A percentile compares a stretch with the other conserved stretches of the same genome.
These are phyloP conservation scores for Pseudogymnoascus sp. DNA, from an alignment of 2,329 filamentous ascomycete genomes.

Conservation along the genomic window DNA sequence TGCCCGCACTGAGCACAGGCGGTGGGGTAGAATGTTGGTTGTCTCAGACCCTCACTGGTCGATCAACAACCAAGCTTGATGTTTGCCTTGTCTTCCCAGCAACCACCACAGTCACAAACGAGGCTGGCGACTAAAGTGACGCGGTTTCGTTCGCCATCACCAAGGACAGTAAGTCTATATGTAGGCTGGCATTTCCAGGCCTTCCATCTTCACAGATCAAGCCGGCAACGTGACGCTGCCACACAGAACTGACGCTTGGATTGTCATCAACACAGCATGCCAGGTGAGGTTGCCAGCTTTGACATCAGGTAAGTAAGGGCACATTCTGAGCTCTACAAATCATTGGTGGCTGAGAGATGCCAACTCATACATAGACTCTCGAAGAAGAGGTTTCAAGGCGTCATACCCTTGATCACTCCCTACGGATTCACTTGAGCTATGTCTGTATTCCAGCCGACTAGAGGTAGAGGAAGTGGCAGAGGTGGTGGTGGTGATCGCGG, in stretches of 20 bases:
- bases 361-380: background rate
- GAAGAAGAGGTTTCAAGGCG: background rate
- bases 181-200: background rate
- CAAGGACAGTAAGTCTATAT: background rate
- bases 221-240: background rate
- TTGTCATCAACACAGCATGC: background rate
- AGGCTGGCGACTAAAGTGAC: background rate
- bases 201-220: background rate
- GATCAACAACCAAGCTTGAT: background rate
- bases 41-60: background rate
- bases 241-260: background rate
- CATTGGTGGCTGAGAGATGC: background rate
- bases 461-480: constrained; percentile 7
- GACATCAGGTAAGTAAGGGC: background rate
- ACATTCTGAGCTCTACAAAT: background rate
- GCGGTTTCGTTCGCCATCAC: background rate
- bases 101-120: background rate
- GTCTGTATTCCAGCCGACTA: background rate
- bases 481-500: constrained; percentile 7
- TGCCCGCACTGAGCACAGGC: background rate
- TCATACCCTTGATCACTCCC: background rate
- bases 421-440: background rate
- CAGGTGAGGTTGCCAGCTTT: background rate
- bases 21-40: background rate
- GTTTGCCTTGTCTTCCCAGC: background rate